A percentile compares a stretch with the other conserved stretches of the same genome.
Evolutionary conservation across 225 moss, liverwort and hornwort genomes (phyloP).

Genomic region (Bryum argenteum): DNA sequence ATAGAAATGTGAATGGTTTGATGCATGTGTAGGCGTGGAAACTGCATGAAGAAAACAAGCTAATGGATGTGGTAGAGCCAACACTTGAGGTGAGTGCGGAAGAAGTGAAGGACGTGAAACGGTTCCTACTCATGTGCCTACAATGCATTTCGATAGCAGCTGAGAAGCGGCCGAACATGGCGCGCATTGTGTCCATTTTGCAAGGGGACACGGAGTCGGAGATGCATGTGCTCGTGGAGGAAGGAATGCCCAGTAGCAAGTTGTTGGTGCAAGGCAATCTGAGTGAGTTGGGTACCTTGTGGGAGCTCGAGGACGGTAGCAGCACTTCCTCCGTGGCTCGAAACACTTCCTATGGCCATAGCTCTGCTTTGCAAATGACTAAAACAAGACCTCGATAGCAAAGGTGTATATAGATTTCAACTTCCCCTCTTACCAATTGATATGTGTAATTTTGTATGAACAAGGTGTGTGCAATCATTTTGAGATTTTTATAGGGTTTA

Average conservation of each 20-base stretch:
- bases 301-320: neutral
- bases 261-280: neutral
- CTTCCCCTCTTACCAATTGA: too few species aligned
- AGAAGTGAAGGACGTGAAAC: neutral
- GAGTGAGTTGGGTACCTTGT: neutral
- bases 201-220: slow-evolving; percentile 28
- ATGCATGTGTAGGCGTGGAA: neutral
- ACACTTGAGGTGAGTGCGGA: neutral
- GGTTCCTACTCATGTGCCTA: slow-evolving; percentile 25
- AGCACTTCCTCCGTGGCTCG: neutral
- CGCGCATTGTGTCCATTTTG: slow-evolving; percentile 23
- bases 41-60: neutral
- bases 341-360: neutral
- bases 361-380: too few species aligned
- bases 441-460: too few species aligned
- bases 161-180: slow-evolving; percentile 23
- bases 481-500: too few species aligned
- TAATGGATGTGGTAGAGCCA: slow-evolving; percentile 19
- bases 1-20: neutral
- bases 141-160: slow-evolving; percentile 19
- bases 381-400: too few species aligned
- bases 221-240: slow-evolving; percentile 9
- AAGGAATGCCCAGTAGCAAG: neutral
- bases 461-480: too few species aligned
- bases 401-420: too few species aligned